Evolutionary conservation across 352 stramenopile species (phyloP), one percentile per base, ranked within the genome.

Genomic region (Pelagophyceae sp.): DNA sequence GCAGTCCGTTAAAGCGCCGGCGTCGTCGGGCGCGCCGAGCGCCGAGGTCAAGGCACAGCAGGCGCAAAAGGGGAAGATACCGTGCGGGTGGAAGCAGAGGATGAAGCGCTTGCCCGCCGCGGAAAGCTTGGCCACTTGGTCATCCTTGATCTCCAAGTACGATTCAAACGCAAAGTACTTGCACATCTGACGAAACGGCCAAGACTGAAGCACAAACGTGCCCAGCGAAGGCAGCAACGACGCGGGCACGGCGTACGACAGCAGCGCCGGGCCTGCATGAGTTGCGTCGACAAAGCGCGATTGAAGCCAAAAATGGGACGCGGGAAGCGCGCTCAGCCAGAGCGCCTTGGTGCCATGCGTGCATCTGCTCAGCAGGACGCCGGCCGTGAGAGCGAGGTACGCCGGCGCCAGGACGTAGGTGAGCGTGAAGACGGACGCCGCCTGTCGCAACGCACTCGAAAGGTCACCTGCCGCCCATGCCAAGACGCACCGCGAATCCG

Each of bases 91-190:
- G 32, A 77, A 77, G 0, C 72, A 80, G 38, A 85, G 80, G 38
- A 88, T 78, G 77, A 80, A 84, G 38, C 76, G 82, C 40, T 85
- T 82, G 0, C 77, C 80, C 17, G 72, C 76, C 17, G 38, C 80
- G 37, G 20, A 70, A 38, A 33, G 83, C 72, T 37, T 83, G 72
- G 32, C 74, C 17, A 76, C n/a, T 27, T 71, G 20, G 40, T 65
- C 65, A 23, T 85, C 77, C 27, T 77, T 61, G 72, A 80, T 76
- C 50, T 84, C 76, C n/a, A 69, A 38, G 27, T 82, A 80, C 74
- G 79, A 75, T 77, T 86, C 82, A 67, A 82, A 88, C 72, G 85
- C 78, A 75, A 88, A 87, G 77, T 87, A 88, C 40, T 85, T 76
- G 45, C 82, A 60, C 78, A 88, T 67, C 31, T 67, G 58, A 11